A percentile compares a stretch with the other conserved stretches of the same genome.
Conservation (phyloP, 352 stramenopile species). For the Hyaloperonospora brassicae region DNA sequence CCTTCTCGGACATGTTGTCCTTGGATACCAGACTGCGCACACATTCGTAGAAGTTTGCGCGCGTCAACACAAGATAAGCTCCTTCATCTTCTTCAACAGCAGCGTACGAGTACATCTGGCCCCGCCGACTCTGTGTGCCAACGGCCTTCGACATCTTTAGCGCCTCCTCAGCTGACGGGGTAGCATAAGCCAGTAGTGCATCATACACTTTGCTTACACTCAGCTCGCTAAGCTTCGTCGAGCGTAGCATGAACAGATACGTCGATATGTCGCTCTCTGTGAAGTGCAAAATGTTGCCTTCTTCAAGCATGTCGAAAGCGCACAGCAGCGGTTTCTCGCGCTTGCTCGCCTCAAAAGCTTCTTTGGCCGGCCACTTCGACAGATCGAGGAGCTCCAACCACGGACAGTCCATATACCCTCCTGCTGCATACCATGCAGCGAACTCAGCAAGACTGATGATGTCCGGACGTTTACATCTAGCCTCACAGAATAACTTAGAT, state of each 20-base stretch:
- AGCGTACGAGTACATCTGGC: slow-evolving; percentile 67
- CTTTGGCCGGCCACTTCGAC: slow-evolving; percentile 90
- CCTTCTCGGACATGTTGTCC: slow-evolving; percentile 70
- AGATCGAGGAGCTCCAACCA: slow-evolving; percentile 96
- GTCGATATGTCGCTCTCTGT: slow-evolving; percentile 79
- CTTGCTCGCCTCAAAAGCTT: slow-evolving; percentile 83
- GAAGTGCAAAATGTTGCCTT: slow-evolving; percentile 80
- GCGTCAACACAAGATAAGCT: slow-evolving; percentile 69
- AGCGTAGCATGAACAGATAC: slow-evolving; percentile 78
- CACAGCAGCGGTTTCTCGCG: slow-evolving; percentile 78
- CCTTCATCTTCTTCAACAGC: slow-evolving; percentile 77
- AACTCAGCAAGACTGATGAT: slow-evolving; percentile 92
- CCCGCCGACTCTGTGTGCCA: slow-evolving; percentile 29
- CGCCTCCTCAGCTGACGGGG: slow-evolving; percentile 58
- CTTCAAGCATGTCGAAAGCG: slow-evolving; percentile 80
- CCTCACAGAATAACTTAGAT: slow-evolving; percentile 84
- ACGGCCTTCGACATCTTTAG: slow-evolving; percentile 53
- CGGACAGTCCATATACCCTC: slow-evolving; percentile 90
- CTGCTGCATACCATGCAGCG: slow-evolving; percentile 93
- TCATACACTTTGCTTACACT: slow-evolving; percentile 79
- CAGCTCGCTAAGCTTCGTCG: slow-evolving; percentile 65
- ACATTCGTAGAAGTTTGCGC: slow-evolving; percentile 82
- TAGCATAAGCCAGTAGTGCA: slow-evolving; percentile 58
- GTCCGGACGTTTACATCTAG: slow-evolving; percentile 50
- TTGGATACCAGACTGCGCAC: slow-evolving; percentile 77